Conservation (phyloP, 139 green algal genomes). For the Mesotaenium endlicherianum region DNA sequence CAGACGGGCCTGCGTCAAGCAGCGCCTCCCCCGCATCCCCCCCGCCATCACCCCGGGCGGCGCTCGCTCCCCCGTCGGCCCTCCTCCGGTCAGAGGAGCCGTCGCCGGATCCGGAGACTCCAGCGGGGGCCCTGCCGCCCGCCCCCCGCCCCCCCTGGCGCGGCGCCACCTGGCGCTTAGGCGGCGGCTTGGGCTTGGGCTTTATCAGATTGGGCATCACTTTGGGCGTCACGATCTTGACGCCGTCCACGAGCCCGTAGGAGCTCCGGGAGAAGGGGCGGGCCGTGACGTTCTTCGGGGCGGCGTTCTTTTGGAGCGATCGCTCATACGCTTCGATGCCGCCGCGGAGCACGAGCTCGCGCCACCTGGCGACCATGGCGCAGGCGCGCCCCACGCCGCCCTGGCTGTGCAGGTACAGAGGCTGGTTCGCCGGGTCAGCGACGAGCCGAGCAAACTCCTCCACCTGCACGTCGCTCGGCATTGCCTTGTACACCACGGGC, state of each 20-base stretch:
- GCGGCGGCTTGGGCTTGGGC: no score
- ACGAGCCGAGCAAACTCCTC: constrained; percentile 33
- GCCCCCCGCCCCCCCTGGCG: no score
- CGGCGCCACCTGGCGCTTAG: no score
- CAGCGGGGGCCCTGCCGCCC: no score
- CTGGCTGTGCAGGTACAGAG: constrained; percentile 27
- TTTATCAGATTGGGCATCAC: no score
- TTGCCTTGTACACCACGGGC: background rate
- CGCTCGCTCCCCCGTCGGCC: no score
- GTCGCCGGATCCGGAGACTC: no score
- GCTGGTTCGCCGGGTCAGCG: constrained; percentile 4
- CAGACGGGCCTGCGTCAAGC: no score
- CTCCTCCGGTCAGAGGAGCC: no score
- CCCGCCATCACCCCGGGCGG: no score
- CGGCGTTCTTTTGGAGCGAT: background rate
- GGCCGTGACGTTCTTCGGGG: background rate
- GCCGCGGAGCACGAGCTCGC: background rate
- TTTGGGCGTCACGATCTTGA: no score
- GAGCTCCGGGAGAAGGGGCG: background rate
- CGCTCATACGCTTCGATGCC: background rate
- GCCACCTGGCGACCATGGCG: constrained; percentile 22
- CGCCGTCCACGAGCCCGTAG: background rate
- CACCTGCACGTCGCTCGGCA: constrained; percentile 21
- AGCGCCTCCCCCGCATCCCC: no score
- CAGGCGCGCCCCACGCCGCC: constrained; percentile 23